A percentile compares a stretch with the other conserved stretches of the same genome.
phyloP scores from a whole-genome alignment of 2,329 filamentous ascomycete genomes.

The Neofusicoccum umdonicola region DNA sequence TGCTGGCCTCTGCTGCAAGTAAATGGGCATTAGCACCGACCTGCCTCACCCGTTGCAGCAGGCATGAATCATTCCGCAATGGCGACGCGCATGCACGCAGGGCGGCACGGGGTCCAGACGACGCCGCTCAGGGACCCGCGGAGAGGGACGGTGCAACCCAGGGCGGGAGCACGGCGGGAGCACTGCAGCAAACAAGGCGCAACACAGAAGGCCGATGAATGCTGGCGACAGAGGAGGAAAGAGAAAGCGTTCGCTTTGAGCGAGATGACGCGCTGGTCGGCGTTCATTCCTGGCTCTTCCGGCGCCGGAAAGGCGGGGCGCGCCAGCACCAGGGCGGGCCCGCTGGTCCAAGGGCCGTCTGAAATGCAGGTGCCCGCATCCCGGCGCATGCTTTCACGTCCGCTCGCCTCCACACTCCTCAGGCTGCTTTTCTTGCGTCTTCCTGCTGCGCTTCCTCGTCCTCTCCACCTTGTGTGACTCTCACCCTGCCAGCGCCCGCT shows the following conservation, averaged over 20 bases:
- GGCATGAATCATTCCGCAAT: background rate
- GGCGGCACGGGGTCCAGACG: background rate
- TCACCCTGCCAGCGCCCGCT: background rate
- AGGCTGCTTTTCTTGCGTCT: background rate
- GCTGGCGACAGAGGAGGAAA: background rate
- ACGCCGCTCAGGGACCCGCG: background rate
- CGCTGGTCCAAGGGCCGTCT: background rate
- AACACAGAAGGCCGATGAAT: background rate
- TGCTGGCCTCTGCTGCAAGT: background rate
- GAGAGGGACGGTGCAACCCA: no score
- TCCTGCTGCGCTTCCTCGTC: background rate
- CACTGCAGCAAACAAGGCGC: background rate
- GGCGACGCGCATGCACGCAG: background rate
- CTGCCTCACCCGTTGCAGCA: background rate
- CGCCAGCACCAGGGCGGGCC: background rate
- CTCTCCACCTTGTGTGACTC: background rate
- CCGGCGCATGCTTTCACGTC: constrained; percentile 7
- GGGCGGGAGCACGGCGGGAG: background rate
- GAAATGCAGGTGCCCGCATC: constrained; percentile 15
- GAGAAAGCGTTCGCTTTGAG: background rate
- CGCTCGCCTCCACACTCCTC: constrained; percentile 8
- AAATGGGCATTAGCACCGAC: background rate
- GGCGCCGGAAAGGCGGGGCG: constrained; percentile 9
- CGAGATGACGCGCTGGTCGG: background rate
- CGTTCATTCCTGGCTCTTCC: background rate